phyloP scores from a whole-genome alignment of 805 yeast genomes.

The Vanderwaltozyma tropicalis region DNA sequence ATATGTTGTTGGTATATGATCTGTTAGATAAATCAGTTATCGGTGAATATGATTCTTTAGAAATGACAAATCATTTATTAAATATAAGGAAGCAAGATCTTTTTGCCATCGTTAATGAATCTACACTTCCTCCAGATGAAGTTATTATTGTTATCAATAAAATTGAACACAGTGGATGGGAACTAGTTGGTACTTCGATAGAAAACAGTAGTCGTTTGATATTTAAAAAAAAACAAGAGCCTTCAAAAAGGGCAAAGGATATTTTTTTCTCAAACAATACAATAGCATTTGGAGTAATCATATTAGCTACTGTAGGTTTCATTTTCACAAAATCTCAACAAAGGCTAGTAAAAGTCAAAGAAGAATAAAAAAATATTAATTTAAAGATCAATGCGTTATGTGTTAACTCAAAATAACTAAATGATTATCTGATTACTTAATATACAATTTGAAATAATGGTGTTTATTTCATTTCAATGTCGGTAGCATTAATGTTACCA shows the following conservation, averaged over 20 bases:
- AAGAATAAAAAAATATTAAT: too few species aligned
- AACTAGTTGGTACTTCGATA: slow-evolving; percentile 11
- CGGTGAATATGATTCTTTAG: background rate
- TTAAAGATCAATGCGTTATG: too few species aligned
- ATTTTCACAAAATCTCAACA: too few species aligned
- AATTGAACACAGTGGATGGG: slow-evolving; percentile 19
- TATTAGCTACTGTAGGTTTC: too few species aligned
- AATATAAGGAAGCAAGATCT: slow-evolving; percentile 18
- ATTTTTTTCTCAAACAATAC: too few species aligned
- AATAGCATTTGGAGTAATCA: too few species aligned
- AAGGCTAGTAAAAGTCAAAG: too few species aligned
- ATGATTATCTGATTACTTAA: too few species aligned
- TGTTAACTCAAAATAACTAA: too few species aligned
- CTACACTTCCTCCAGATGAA: slow-evolving; percentile 18
- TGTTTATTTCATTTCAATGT: slow-evolving; percentile 16
- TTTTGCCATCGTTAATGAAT: slow-evolving; percentile 19
- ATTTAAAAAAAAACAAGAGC: slow-evolving; percentile 1
- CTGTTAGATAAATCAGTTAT: background rate
- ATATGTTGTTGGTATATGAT: slow-evolving; percentile 5
- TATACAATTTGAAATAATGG: background rate
- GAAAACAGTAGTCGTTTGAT: background rate
- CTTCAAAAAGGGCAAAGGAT: too few species aligned
- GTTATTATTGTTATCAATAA: slow-evolving; percentile 12
- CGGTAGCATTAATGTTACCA: slow-evolving; percentile 7
- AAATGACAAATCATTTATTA: slow-evolving; percentile 8